Percentiles rank a stretch among this genome's conserved stretches.
Conservation (phyloP, 768 basidiomycete genomes). For the Rhizopogon roseolus region DNA sequence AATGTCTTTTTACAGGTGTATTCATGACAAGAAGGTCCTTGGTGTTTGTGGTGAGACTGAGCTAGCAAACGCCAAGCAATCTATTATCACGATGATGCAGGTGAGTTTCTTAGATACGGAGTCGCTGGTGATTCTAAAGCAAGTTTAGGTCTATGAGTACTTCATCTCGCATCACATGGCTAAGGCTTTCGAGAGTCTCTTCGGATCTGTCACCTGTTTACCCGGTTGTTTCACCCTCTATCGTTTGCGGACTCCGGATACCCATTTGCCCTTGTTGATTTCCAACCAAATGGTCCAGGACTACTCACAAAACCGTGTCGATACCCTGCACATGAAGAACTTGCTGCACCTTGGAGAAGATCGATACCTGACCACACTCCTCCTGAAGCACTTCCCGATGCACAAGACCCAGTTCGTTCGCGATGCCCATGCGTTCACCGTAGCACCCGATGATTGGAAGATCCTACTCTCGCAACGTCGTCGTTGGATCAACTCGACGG, state of each 20-base stretch:
- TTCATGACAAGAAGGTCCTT: slow-evolving; percentile 91
- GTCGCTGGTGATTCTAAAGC: not conserved
- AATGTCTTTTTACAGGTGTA: slow-evolving; percentile 59
- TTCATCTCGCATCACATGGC: slow-evolving; percentile 99
- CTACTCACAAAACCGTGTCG: slow-evolving; percentile 94
- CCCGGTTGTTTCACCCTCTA: slow-evolving; percentile 99
- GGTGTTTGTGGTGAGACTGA: slow-evolving; percentile 96
- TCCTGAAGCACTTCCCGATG: slow-evolving; percentile 91
- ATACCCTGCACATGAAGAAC: slow-evolving; percentile 99
- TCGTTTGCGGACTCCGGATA: slow-evolving; percentile 90
- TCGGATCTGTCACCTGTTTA: slow-evolving; percentile 97
- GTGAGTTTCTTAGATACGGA: slow-evolving; percentile 28
- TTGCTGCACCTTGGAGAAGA: slow-evolving; percentile 97
- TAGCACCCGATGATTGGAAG: slow-evolving; percentile 95
- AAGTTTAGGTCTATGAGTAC: slow-evolving; percentile 86
- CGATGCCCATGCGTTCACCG: slow-evolving; percentile 90
- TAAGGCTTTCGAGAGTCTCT: slow-evolving; percentile 95
- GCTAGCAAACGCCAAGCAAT: slow-evolving; percentile 90
- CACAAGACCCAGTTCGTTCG: slow-evolving; percentile 95
- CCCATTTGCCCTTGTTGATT: slow-evolving; percentile 91
- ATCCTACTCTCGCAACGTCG: slow-evolving; percentile 93
- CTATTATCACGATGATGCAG: slow-evolving; percentile 97
- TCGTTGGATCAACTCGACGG: slow-evolving; percentile 99
- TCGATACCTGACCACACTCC: slow-evolving; percentile 93
- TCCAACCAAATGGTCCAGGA: slow-evolving; percentile 87